Evolutionary conservation across 805 yeast genomes (phyloP).

Genomic region (Metahyphopichia silvanorum): DNA sequence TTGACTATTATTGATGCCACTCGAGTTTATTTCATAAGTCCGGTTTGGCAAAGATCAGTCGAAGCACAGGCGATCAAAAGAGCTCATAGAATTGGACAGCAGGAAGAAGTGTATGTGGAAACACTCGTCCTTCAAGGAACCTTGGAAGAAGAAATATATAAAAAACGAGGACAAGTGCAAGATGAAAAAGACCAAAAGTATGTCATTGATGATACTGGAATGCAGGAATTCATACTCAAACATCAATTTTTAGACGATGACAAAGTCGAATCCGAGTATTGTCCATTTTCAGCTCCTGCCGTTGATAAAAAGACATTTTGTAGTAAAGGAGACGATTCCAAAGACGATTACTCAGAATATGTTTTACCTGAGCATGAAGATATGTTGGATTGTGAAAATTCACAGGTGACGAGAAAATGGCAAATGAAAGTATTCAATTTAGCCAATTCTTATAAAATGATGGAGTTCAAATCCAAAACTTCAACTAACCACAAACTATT

Average conservation of each 20-base stretch:
- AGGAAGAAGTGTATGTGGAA: conserved; percentile 62
- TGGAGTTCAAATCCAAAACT: no score
- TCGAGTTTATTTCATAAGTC: conserved; percentile 65
- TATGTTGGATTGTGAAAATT: no score
- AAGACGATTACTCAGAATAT: no score
- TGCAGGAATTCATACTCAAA: conserved; percentile 51
- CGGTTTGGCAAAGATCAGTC: conserved; percentile 65
- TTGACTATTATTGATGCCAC: conserved; percentile 67
- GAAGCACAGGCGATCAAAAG: conserved; percentile 79
- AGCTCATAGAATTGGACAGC: conserved; percentile 75
- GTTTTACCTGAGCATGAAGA: no score
- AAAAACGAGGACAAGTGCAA: conserved; percentile 21
- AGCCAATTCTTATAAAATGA: no score
- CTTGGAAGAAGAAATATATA: conserved; percentile 66
- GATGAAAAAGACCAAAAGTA: conserved; percentile 21
- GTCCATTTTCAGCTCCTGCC: conserved; percentile 29
- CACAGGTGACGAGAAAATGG: conserved; percentile 2
- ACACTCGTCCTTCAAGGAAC: conserved; percentile 61
- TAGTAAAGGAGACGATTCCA: background rate
- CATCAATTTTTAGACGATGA: conserved; percentile 44
- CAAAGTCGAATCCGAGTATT: conserved; percentile 29
- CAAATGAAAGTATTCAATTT: no score
- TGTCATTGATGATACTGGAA: conserved; percentile 57
- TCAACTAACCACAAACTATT: no score
- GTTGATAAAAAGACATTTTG: background rate